These are phyloP conservation scores for Grifola frondosa DNA, from an alignment of 1,284 basidiomycete species.

Conservation along the genomic window DNA sequence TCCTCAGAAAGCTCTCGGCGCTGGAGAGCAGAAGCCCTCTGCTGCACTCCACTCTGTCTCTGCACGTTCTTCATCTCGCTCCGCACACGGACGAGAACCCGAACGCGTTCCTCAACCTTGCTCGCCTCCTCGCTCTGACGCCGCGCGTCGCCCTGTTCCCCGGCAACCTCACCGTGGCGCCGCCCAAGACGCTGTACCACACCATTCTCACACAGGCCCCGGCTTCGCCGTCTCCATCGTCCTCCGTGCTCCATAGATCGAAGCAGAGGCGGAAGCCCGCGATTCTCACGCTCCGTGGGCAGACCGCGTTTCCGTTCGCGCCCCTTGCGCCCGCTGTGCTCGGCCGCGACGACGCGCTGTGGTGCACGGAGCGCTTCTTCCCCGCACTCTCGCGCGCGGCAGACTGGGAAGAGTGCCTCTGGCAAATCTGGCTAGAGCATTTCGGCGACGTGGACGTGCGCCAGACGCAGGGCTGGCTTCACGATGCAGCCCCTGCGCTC, in stretches of 20 bases:
- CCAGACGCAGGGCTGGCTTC: conserved; percentile 25
- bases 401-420: conserved; percentile 70
- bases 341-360: conserved; percentile 47
- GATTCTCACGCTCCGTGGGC: conserved; percentile 30
- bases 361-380: conserved; percentile 66
- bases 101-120: conserved; percentile 62
- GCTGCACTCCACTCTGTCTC: conserved; percentile 34
- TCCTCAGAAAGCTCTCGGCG: conserved; percentile 18
- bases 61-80: conserved; percentile 51
- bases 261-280: conserved; percentile 17
- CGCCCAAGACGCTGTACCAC: conserved; percentile 28
- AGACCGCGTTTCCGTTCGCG: conserved; percentile 36
- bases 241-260: conserved; percentile 7
- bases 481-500: conserved; percentile 6
- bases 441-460: conserved; percentile 39
- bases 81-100: conserved; percentile 39
- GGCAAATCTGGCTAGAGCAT: conserved; percentile 61
- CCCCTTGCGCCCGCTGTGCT: conserved; percentile 48
- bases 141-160: conserved; percentile 53
- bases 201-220: conserved; percentile 16
- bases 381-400: conserved; percentile 41
- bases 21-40: conserved; percentile 28
- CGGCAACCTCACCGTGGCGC: conserved; percentile 34
- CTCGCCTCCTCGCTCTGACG: conserved; percentile 56
- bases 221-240: conserved; percentile 12